Base-by-base conservation (phyloP, 441 rosid genomes). In the Melastoma candidum region DNA sequence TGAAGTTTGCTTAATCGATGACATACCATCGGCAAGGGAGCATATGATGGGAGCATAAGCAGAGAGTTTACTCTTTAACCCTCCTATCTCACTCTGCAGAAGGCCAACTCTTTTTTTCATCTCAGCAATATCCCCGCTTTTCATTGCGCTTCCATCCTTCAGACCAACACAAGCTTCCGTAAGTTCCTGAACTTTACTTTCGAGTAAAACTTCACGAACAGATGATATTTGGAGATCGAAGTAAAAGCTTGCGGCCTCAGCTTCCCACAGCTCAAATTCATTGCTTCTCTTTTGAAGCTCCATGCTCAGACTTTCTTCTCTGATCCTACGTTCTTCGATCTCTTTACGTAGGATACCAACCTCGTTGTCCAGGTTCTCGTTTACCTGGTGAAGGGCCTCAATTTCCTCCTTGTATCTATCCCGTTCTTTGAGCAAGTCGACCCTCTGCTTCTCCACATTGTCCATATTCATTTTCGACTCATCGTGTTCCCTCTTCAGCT, bases 201-300 rank as follows among this genome's bases (percentile, higher is more conserved):
- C 78, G 51, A 84, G 84, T 10, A 84, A 68, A 68, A 81, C 61
- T 74, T 81, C 86, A 13, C 74, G 79, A 58, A 74, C 55, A 6
- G 77, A 60, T 52, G 93, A 79, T 41, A 73, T 68, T 47, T 84
- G 93, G 63, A 84, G 63, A 60, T 84, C 81, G 56, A 79, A 81
- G 72, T 74, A 81, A 71, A 84, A 81, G 12, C 88, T 68, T 46
- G 86, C 59, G 57, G 88, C 93, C 64, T 84, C 85, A 56, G 77
- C 70, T 39, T 84, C 88, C 88, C 88, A 81, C 17, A 76, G 58
- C 65, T 70, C 88, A 66, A 79, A 71, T 58, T 79, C 88, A 61
- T 77, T 74, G 65, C 64, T 64, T 69, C 67, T 77, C 72, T 81
- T 82, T 65, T 71, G 85, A 49, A 84, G 71, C 68, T 81, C 88